phyloP scores from a whole-genome alignment of 306 rosid genomes.

The Biancaea sappan region DNA sequence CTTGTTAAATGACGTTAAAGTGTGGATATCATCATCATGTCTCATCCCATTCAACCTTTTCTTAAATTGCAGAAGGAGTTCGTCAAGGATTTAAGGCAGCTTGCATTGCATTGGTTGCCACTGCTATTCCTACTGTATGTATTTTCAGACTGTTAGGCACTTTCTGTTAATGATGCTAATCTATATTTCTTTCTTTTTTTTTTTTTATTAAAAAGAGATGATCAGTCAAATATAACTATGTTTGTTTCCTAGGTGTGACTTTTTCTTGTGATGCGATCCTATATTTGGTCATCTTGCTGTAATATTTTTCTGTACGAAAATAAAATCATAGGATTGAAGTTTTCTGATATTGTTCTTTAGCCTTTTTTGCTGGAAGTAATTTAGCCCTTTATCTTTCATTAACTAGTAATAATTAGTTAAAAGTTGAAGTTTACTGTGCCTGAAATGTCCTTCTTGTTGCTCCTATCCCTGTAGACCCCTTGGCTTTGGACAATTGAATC shows the following conservation, averaged over 20 bases:
- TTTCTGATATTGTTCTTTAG: background rate
- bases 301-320: slow-evolving; percentile 20
- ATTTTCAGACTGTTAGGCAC: background rate
- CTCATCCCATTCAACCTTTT: slow-evolving; percentile 23
- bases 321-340: background rate
- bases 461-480: background rate
- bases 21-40: background rate
- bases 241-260: background rate
- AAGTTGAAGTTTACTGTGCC: background rate
- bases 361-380: background rate
- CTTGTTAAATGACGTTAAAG: background rate
- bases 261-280: slow-evolving; percentile 12
- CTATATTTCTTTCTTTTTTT: background rate
- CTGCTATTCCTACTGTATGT: slow-evolving; percentile 78
- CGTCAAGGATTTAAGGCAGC: slow-evolving; percentile 84
- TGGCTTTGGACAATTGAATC: background rate
- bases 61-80: slow-evolving; percentile 71
- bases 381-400: background rate
- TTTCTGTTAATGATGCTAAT: background rate
- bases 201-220: background rate
- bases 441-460: background rate
- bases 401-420: background rate
- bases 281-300: background rate
- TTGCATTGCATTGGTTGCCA: slow-evolving; percentile 51
- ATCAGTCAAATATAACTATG: slow-evolving; percentile 3